These are phyloP conservation scores for Aurantiochytrium sp. DNA, from an alignment of 108 stramenopile genomes.

Conservation along the genomic window DNA sequence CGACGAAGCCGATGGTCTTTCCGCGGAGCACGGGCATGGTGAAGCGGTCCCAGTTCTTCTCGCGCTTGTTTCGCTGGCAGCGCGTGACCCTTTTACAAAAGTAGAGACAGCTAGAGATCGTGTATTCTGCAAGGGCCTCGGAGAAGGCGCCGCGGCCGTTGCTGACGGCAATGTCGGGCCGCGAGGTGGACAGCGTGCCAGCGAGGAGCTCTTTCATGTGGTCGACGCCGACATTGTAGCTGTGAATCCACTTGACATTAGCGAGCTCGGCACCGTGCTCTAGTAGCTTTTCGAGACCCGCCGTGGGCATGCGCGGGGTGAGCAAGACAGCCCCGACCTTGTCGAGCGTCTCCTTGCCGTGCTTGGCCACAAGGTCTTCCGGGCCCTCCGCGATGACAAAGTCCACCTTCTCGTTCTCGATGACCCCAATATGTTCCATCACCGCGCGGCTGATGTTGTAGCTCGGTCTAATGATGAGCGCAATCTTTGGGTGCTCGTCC, in stretches of 20 bases:
- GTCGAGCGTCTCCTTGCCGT: background rate
- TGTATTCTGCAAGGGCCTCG: conserved; percentile 36
- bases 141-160: conserved; percentile 40
- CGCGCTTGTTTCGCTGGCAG: background rate
- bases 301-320: background rate
- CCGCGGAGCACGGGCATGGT: conserved; percentile 20
- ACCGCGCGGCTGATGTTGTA: no score
- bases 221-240: conserved; percentile 28
- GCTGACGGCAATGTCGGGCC: background rate
- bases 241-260: conserved; percentile 29
- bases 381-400: background rate
- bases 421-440: no score
- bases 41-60: conserved; percentile 30
- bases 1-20: conserved; percentile 72
- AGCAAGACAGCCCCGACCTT: background rate
- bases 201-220: background rate
- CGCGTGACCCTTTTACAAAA: conserved; percentile 33
- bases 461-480: no score
- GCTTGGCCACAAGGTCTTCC: background rate
- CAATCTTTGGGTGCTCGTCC: no score
- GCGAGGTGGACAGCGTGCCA: background rate
- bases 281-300: background rate
- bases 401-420: background rate
- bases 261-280: background rate
- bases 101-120: background rate